These are phyloP conservation scores for Ustilaginoidea virens DNA, from an alignment of 2,329 filamentous ascomycete species.

Conservation along the genomic window DNA sequence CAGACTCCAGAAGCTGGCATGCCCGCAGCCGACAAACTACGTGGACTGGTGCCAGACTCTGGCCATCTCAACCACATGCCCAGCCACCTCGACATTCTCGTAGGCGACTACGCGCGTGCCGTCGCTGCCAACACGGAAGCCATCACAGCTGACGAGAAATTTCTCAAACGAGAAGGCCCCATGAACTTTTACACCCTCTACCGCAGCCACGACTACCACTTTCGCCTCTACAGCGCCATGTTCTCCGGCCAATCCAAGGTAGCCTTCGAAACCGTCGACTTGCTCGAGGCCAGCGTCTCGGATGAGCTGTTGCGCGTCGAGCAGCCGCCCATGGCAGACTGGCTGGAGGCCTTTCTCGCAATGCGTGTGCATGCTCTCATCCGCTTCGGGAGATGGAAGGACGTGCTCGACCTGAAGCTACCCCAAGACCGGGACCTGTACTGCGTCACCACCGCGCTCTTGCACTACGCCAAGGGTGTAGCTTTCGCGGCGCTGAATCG, in stretches of 20 bases:
- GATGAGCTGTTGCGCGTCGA: conserved; percentile 46
- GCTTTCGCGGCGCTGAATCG: conserved; percentile 44
- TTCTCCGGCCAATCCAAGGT: conserved; percentile 50
- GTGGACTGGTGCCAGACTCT: conserved; percentile 49
- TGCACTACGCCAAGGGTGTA: conserved; percentile 52
- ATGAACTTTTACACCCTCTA: conserved; percentile 67
- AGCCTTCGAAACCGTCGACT: conserved; percentile 42
- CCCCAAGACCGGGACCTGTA: conserved; percentile 47
- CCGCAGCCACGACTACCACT: conserved; percentile 60
- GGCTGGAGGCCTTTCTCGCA: conserved; percentile 55
- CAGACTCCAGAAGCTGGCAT: conserved; percentile 46
- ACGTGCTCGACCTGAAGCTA: conserved; percentile 40
- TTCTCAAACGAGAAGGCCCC: conserved; percentile 39
- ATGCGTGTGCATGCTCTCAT: conserved; percentile 56
- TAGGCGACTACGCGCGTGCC: conserved; percentile 53
- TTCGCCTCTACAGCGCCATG: conserved; percentile 64
- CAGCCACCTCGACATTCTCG: conserved; percentile 57
- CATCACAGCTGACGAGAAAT: conserved; percentile 52
- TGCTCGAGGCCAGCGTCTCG: conserved; percentile 47
- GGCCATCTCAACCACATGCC: conserved; percentile 68
- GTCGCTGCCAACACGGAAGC: conserved; percentile 53
- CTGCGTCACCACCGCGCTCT: conserved; percentile 52
- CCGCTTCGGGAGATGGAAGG: conserved; percentile 58
- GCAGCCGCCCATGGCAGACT: conserved; percentile 64
- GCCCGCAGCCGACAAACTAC: conserved; percentile 43